Conservation (phyloP, 2,329 filamentous ascomycete species). For the Zasmidium citrigriseum region DNA sequence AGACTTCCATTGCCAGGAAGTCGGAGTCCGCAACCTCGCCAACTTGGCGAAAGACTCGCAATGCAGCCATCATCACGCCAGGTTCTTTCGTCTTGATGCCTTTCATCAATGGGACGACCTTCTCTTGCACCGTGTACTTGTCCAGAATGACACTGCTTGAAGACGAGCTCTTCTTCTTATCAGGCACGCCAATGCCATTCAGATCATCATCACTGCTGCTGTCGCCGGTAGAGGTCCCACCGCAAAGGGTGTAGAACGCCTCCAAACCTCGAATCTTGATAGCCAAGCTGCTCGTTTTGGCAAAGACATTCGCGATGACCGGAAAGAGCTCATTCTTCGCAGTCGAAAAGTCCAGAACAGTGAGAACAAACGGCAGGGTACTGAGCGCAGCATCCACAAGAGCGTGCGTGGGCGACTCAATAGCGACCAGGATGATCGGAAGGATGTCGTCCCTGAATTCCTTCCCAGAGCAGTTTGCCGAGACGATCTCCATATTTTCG, state of each 20-base stretch:
- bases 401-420: constrained; percentile 86
- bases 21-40: constrained; percentile 81
- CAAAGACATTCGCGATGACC: constrained; percentile 85
- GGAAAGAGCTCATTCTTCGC: constrained; percentile 98
- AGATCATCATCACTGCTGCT: constrained; percentile 66
- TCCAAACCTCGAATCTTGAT: constrained; percentile 94
- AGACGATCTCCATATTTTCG: constrained; percentile 75
- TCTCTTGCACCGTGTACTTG: constrained; percentile 98
- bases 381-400: constrained; percentile 83
- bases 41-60: constrained; percentile 82
- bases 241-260: constrained; percentile 86
- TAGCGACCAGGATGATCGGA: constrained; percentile 77
- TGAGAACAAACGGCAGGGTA: constrained; percentile 76
- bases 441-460: constrained; percentile 96
- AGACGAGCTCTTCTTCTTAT: constrained; percentile 46
- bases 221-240: constrained; percentile 57
- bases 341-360: constrained; percentile 90
- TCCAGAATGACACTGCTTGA: constrained; percentile 70
- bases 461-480: constrained; percentile 80
- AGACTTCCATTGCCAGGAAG: constrained; percentile 86
- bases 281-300: constrained; percentile 85
- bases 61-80: constrained; percentile 91
- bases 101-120: constrained; percentile 85
- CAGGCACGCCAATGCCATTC: constrained; percentile 61
- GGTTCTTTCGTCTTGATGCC: constrained; percentile 98